Percentiles rank a stretch among this genome's conserved stretches.
These are phyloP conservation scores for Vigna hirtella DNA, from an alignment of 306 rosid genomes.

Conservation along the genomic window DNA sequence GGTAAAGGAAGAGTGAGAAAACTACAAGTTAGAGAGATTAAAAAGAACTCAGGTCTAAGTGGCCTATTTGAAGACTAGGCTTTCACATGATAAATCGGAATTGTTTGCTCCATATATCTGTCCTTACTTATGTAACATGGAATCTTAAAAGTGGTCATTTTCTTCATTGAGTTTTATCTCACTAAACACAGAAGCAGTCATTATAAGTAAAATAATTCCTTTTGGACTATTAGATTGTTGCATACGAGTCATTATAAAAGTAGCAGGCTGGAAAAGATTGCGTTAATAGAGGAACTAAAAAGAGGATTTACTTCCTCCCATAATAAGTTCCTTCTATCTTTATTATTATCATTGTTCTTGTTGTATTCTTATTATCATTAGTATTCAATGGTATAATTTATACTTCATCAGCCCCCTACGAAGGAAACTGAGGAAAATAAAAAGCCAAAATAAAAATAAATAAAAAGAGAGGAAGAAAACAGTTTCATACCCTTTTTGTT, in stretches of 20 bases:
- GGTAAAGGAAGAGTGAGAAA: constrained; percentile 2
- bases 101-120: background rate
- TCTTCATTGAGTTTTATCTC: constrained; percentile 5
- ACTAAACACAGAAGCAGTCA: background rate
- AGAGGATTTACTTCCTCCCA: constrained; percentile 4
- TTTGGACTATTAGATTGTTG: constrained; percentile 17
- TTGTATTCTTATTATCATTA: no score
- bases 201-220: background rate
- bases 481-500: background rate
- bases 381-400: background rate
- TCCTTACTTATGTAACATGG: background rate
- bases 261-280: background rate
- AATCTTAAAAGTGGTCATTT: background rate
- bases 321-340: background rate
- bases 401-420: background rate
- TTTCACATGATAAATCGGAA: background rate
- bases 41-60: background rate
- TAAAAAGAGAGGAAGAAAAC: background rate
- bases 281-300: background rate
- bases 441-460: background rate
- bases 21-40: background rate
- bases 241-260: background rate
- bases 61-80: background rate
- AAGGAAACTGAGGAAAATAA: background rate
- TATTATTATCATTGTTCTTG: background rate